Base-by-base conservation (phyloP, 2,329 filamentous ascomycete species). In the Graphiopsis chlorocephala region DNA sequence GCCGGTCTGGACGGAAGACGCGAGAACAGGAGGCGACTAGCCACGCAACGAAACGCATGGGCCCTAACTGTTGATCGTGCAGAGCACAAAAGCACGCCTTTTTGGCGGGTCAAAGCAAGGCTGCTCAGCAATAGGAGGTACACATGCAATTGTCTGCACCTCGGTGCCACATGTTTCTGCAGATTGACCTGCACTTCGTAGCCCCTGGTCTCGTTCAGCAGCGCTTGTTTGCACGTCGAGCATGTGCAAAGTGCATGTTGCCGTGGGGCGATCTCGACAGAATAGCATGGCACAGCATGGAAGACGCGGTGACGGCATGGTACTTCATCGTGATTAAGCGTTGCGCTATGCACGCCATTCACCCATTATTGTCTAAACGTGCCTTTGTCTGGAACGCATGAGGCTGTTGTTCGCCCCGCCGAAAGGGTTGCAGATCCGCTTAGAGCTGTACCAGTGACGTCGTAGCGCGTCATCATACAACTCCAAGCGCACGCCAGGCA, bases 311-410 rank as follows among this genome's bases (percentile, higher is more conserved):
- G 35, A 3, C 55, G 55, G 33, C 10, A n/a, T 35, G 31, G 14
- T 23, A 23, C 11, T 58, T 25, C 17, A 45, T 35, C 55, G 55
- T 45, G 33, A 3, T 28, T 58, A 58, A 58, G 55, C 55, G 55
- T 58, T 28, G 25, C 55, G 55, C 55, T 58, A 58, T 45, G 55
- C 55, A 58, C 55, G 55, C 55, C 55, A 58, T 53, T 53, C n/a
- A n/a, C n/a, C n/a, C n/a, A n/a, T n/a, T n/a, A n/a, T 45, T 45
- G 55, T 58, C 38, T 35, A 45, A 28, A 35, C 35, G 55, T 20
- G 55, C 55, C 35, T 58, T 58, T 56, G 55, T 29, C 55, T 58
- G 55, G 55, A 58, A 58, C 55, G 55, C 33, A 23, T 58, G 55
- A 58, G 55, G 55, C 55, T 58, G 55, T 58, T 45, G 55, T 12